A percentile compares a stretch with the other conserved stretches of the same genome.
Conservation (phyloP, 108 stramenopile genomes). For the Fragilaria radians region DNA sequence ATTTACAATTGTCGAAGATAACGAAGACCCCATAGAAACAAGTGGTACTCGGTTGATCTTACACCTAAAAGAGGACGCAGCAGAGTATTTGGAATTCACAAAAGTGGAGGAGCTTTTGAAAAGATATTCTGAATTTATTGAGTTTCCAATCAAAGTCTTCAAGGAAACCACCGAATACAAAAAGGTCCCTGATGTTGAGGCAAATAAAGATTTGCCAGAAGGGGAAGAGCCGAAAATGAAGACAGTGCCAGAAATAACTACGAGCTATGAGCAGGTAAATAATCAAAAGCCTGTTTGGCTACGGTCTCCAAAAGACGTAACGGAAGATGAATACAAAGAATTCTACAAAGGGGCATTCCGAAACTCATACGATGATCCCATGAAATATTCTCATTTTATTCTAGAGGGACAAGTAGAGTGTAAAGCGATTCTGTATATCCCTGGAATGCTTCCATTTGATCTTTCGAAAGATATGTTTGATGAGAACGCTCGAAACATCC, state of each 20-base stretch:
- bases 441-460: conserved; percentile 93
- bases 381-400: conserved; percentile 89
- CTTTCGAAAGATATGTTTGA: conserved; percentile 95
- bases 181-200: conserved; percentile 91
- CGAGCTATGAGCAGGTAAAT: conserved; percentile 89
- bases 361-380: conserved; percentile 82
- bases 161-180: conserved; percentile 94
- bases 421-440: conserved; percentile 93
- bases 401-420: conserved; percentile 98
- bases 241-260: conserved; percentile 84
- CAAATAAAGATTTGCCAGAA: conserved; percentile 78
- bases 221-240: conserved; percentile 92
- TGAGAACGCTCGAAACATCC: conserved; percentile 85
- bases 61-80: conserved; percentile 83
- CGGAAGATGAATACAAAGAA: conserved; percentile 87
- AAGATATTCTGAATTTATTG: conserved; percentile 93
- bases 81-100: conserved; percentile 67
- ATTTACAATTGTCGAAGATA: conserved; percentile 66
- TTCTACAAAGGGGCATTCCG: conserved; percentile 96
- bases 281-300: conserved; percentile 97
- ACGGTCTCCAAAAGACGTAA: conserved; percentile 85
- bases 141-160: conserved; percentile 94
- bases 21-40: conserved; percentile 38
- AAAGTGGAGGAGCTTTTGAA: conserved; percentile 75
- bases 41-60: conserved; percentile 79